phyloP scores from a whole-genome alignment of 352 stramenopile genomes.

The Globisporangium iwayamae region DNA sequence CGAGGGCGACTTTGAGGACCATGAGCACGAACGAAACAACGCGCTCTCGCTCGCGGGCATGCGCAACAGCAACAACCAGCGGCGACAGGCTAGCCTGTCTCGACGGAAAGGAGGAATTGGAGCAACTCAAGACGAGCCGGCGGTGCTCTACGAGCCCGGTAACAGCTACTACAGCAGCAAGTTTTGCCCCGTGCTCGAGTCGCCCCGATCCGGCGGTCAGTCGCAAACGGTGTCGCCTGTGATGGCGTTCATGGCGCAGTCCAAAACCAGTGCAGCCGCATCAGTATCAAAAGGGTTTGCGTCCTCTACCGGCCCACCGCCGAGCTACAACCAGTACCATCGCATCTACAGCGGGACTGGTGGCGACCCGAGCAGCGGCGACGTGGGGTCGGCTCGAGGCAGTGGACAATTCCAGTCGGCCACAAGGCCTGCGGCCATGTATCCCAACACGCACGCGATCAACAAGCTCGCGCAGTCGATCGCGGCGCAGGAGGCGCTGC shows the following conservation, averaged over 20 bases:
- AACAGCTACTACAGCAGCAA: constrained; percentile 4
- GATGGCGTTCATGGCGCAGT: constrained; percentile 9
- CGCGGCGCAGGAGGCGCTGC: constrained; percentile 16
- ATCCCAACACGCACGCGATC: constrained; percentile 6
- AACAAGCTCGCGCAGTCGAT: constrained; percentile 17
- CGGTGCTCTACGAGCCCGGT: not conserved
- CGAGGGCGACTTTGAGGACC: not conserved
- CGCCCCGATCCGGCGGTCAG: not conserved
- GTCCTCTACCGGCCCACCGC: not conserved
- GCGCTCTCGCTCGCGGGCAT: not conserved
- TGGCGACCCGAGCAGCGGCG: not conserved
- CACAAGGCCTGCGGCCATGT: not conserved
- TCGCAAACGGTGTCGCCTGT: not conserved
- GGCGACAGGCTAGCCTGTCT: not conserved
- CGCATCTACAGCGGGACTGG: no score
- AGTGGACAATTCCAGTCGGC: not conserved
- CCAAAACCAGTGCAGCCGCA: not conserved
- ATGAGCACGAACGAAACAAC: not conserved
- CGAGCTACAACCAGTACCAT: not conserved
- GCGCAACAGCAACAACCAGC: not conserved
- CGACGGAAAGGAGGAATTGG: no score
- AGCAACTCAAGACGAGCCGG: not conserved
- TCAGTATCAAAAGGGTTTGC: not conserved
- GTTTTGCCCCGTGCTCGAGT: constrained; percentile 2
- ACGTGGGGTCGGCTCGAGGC: not conserved